Conservation (phyloP, 202 grass and related monocot genomes). For the Zizania palustris region DNA sequence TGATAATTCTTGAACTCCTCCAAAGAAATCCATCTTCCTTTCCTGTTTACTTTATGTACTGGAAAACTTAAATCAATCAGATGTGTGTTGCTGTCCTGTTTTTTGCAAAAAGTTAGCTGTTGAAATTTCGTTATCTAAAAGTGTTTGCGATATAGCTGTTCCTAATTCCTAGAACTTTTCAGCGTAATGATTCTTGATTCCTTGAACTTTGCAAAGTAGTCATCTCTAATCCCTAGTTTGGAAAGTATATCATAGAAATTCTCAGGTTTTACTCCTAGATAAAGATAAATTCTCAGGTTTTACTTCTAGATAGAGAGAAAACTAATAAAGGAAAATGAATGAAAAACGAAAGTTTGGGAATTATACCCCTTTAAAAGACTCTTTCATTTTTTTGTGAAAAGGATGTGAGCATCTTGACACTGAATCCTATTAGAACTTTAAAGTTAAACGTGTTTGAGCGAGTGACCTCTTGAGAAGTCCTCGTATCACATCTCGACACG, state of each 20-base stretch:
- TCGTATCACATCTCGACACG: too few species aligned
- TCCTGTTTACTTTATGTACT: neutral
- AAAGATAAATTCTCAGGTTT: too few species aligned
- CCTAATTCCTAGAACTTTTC: slow-evolving; percentile 12
- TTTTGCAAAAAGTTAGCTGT: neutral
- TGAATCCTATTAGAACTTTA: too few species aligned
- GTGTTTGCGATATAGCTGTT: slow-evolving; percentile 8
- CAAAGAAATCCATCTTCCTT: neutral
- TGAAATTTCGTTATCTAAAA: slow-evolving; percentile 21
- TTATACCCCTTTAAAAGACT: too few species aligned
- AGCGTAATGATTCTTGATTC: slow-evolving; percentile 10
- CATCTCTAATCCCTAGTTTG: neutral
- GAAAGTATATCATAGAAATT: neutral
- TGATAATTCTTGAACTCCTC: neutral
- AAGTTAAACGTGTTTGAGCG: too few species aligned
- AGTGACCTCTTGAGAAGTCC: too few species aligned
- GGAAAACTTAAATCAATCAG: slow-evolving; percentile 22
- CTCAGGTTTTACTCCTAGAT: too few species aligned
- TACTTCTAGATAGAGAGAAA: too few species aligned
- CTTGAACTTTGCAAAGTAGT: neutral
- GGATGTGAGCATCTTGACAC: too few species aligned
- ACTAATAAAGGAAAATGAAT: too few species aligned
- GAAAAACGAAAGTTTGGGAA: too few species aligned
- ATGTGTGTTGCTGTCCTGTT: neutral
- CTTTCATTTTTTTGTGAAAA: too few species aligned